Conservation (phyloP, 2,329 filamentous ascomycete genomes). For the Trichoderma harzianum region DNA sequence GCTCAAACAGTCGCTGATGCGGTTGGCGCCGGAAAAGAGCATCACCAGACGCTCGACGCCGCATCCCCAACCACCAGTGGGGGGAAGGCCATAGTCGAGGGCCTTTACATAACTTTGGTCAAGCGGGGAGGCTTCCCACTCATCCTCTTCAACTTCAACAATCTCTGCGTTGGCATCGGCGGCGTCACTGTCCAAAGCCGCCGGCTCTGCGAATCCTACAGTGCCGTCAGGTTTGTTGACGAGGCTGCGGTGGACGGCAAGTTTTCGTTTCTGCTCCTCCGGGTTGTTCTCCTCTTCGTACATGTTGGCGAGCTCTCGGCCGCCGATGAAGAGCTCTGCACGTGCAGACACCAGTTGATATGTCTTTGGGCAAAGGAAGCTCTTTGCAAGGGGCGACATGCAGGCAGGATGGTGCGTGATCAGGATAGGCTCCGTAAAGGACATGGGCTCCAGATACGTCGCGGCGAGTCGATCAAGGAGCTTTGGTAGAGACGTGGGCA, state of each 20-base stretch:
- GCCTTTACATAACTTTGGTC: conserved; percentile 84
- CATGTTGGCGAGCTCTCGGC: conserved; percentile 86
- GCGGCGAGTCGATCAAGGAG: conserved; percentile 79
- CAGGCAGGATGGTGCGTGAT: conserved; percentile 86
- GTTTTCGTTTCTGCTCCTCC: conserved; percentile 79
- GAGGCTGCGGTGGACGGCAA: conserved; percentile 53
- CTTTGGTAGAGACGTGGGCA: conserved; percentile 55
- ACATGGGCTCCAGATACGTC: conserved; percentile 74
- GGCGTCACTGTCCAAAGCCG: conserved; percentile 34
- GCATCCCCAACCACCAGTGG: conserved; percentile 95
- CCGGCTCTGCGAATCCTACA: conserved; percentile 33
- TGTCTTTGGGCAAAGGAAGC: conserved; percentile 66
- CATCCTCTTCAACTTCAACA: conserved; percentile 34
- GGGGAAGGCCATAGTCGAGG: conserved; percentile 85
- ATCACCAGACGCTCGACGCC: conserved; percentile 89
- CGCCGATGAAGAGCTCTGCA: conserved; percentile 78
- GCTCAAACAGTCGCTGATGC: conserved; percentile 80
- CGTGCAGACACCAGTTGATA: conserved; percentile 74
- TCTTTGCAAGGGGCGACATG: conserved; percentile 89
- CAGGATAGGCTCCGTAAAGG: conserved; percentile 67
- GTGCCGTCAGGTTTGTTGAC: conserved; percentile 35
- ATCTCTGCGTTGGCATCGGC: conserved; percentile 17
- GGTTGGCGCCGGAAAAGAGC: conserved; percentile 74
- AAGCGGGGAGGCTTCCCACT: conserved; percentile 44
- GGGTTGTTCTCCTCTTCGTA: conserved; percentile 98